Evolutionary conservation across 352 stramenopile genomes (phyloP), one percentile per base, ranked within the genome.

Genomic region (Globisporangium camurandrum): DNA sequence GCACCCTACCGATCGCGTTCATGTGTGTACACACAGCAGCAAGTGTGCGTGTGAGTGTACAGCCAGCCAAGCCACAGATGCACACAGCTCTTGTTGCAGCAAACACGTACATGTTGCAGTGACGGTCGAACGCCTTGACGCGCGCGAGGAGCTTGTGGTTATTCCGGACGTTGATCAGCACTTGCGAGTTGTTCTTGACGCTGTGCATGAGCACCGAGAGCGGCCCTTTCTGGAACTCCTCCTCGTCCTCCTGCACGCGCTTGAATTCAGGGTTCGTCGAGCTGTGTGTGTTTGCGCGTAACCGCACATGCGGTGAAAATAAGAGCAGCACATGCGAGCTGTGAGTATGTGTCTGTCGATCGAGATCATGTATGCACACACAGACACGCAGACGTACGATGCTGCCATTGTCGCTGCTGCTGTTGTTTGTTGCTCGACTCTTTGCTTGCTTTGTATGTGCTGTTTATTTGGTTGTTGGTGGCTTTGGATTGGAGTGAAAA

Each of bases 151-250:
- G 80, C 70, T 99, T 99, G 81, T 99, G 97, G 76, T 99, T 99
- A 78, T 99, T 99, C 54, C 97, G 85, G 45, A 99, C 91, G 75
- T 99, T 99, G 64, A 99, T 97, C 14, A 99, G 83, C 49, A 99
- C 94, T 74, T 99, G 96, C 49, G 91, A 97, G 63, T 96, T 98
- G 56, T 96, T 96, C 68, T 97, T 97, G 19, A 99, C 96, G 60
- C 93, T 97, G 51, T 98, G 92, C 83, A 98, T 98, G 45, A 99
- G 80, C 51, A 99, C 87, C 27, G 86, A 97, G 33, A 99, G 87
- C 49, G 97, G 97, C 17, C 97, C 97, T 46, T 95, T 97, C 61
- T 97, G 90, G 65, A 98, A 97, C 61, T 97, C 91, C 54, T 97
- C 77, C 62, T 96, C 83, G 56, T 94, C 75, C 60, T 94, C 75